Evolutionary conservation across 1,139 yeast species (phyloP).

Genomic region (Geotrichum restrictum): DNA sequence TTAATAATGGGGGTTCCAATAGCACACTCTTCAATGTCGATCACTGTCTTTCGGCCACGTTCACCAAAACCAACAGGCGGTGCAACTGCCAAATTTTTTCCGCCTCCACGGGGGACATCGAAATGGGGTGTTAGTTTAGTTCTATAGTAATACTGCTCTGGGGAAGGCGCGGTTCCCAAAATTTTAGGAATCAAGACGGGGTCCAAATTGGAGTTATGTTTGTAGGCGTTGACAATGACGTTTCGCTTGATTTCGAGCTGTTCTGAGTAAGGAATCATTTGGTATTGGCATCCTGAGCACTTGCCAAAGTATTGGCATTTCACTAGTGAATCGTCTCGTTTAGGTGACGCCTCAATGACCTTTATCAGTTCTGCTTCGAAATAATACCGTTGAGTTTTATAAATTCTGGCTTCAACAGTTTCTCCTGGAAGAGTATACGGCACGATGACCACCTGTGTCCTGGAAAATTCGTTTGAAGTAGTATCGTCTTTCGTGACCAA

Average conservation of each 20-base stretch:
- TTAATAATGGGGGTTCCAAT: constrained; percentile 82
- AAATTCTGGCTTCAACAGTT: constrained; percentile 60
- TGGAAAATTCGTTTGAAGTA: constrained; percentile 10
- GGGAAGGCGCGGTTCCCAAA: constrained; percentile 70
- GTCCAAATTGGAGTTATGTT: constrained; percentile 58
- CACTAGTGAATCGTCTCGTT: constrained; percentile 54
- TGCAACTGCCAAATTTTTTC: constrained; percentile 41
- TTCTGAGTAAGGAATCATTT: constrained; percentile 64
- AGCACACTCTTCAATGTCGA: constrained; percentile 90
- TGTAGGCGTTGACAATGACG: constrained; percentile 79
- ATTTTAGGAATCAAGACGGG: constrained; percentile 54
- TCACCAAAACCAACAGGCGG: constrained; percentile 89
- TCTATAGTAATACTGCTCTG: constrained; percentile 70
- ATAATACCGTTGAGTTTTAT: constrained; percentile 71
- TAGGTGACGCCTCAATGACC: constrained; percentile 46
- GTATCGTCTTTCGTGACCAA: constrained; percentile 26
- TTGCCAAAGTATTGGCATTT: constrained; percentile 72
- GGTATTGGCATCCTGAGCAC: constrained; percentile 93
- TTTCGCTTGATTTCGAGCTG: constrained; percentile 69
- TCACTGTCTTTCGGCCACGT: constrained; percentile 67
- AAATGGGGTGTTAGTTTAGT: constrained; percentile 96
- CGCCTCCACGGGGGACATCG: constrained; percentile 61
- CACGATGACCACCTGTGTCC: constrained; percentile 48
- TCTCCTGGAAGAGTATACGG: constrained; percentile 93
- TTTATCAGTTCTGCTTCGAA: constrained; percentile 70